These are phyloP conservation scores for Gnaphalium uliginosum DNA, from an alignment of 129 eudicot genomes.

Conservation along the genomic window DNA sequence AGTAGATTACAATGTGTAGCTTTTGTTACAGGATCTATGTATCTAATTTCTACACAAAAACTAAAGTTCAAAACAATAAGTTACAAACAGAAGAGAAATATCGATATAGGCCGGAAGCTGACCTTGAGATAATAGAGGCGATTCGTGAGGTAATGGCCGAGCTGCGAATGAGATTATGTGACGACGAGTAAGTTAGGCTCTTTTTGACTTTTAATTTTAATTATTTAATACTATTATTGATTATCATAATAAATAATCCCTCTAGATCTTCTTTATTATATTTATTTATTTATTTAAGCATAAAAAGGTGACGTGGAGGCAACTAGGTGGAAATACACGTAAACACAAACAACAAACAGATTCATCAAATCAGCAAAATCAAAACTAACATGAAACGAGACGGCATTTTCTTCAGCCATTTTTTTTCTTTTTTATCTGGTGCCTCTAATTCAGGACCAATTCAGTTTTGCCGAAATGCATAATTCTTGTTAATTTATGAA, in stretches of 20 bases:
- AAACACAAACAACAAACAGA: slow-evolving; percentile 17
- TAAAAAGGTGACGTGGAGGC: slow-evolving; percentile 17
- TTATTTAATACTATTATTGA: too few relatives aligned
- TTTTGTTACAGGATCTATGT: neutral
- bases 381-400: slow-evolving; percentile 9
- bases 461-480: slow-evolving; percentile 18
- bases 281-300: too few relatives aligned
- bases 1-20: neutral
- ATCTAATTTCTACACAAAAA: neutral
- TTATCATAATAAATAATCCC: too few relatives aligned
- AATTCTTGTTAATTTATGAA: slow-evolving; percentile 15
- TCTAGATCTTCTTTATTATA: too few relatives aligned
- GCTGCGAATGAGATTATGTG: too few relatives aligned
- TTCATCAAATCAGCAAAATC: slow-evolving; percentile 22
- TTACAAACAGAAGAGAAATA: too few relatives aligned
- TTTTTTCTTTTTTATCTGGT: neutral
- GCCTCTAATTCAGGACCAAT: slow-evolving; percentile 6
- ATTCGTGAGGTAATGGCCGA: too few relatives aligned
- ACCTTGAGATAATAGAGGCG: too few relatives aligned
- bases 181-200: too few relatives aligned
- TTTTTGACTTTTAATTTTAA: too few relatives aligned
- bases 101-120: too few relatives aligned
- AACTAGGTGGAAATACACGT: slow-evolving; percentile 10
- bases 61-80: neutral
- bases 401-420: slow-evolving; percentile 16